phyloP scores from a whole-genome alignment of 331 rosid genomes.

The Malus hybrid region DNA sequence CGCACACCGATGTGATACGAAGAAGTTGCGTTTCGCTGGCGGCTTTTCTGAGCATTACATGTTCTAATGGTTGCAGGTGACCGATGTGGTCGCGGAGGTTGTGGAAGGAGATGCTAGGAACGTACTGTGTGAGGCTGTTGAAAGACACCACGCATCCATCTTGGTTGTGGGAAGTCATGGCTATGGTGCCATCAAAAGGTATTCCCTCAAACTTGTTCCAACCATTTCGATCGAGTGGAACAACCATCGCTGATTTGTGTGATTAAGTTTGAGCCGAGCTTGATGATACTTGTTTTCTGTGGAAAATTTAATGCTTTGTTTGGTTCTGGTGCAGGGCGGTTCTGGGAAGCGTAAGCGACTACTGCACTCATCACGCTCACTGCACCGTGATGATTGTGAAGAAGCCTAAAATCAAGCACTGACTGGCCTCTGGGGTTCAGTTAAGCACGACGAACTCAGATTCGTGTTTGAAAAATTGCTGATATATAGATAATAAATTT shows the following conservation, averaged over 20 bases:
- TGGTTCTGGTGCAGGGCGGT: constrained; percentile 51
- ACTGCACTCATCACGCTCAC: constrained; percentile 63
- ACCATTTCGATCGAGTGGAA: background rate
- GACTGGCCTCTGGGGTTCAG: background rate
- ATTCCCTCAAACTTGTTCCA: background rate
- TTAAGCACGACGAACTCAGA: background rate
- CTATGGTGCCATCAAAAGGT: constrained; percentile 65
- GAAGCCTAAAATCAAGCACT: constrained; percentile 60
- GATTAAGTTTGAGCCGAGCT: background rate
- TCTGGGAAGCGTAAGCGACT: constrained; percentile 72
- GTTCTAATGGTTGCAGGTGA: constrained; percentile 30
- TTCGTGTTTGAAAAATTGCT: too few species aligned
- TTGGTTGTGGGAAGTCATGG: too few species aligned
- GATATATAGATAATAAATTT: too few species aligned
- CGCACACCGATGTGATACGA: background rate
- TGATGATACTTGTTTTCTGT: background rate
- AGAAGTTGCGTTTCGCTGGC: background rate
- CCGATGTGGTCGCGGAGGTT: constrained; percentile 40
- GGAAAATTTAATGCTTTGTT: background rate
- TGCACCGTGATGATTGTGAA: constrained; percentile 74
- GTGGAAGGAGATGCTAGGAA: constrained; percentile 84
- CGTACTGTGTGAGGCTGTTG: background rate
- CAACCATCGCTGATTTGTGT: background rate
- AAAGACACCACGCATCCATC: too few species aligned
- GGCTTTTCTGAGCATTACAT: background rate